These are phyloP conservation scores for Dothiorella sarmentorum DNA, from an alignment of 2,329 filamentous ascomycete genomes.

Conservation along the genomic window DNA sequence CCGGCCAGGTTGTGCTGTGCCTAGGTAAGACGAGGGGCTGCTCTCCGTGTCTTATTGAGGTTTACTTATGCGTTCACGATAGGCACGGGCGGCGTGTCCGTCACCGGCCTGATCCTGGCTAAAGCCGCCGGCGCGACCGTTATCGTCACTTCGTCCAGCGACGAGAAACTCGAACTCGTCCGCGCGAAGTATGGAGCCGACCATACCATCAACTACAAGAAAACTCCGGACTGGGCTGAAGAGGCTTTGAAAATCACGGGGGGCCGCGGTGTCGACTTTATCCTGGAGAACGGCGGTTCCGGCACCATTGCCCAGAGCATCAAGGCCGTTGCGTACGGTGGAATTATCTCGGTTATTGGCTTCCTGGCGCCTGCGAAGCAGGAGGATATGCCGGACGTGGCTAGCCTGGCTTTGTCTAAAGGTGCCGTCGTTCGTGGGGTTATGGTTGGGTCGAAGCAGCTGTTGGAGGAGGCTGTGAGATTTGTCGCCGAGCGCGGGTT, in stretches of 20 bases:
- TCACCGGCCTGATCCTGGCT: constrained; percentile 32
- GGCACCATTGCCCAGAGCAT: constrained; percentile 41
- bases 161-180: constrained; percentile 44
- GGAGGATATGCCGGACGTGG: constrained; percentile 33
- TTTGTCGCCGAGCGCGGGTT: constrained; percentile 30
- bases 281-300: constrained; percentile 42
- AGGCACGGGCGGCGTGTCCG: constrained; percentile 20
- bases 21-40: constrained; percentile 25
- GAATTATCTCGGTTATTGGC: neutral
- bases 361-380: constrained; percentile 20
- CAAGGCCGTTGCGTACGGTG: constrained; percentile 20
- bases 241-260: constrained; percentile 45
- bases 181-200: constrained; percentile 42
- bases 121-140: constrained; percentile 46
- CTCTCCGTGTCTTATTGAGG: too few species aligned
- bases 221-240: constrained; percentile 42
- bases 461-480: constrained; percentile 33
- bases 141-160: constrained; percentile 49
- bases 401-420: constrained; percentile 29
- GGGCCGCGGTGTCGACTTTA: constrained; percentile 42
- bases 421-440: constrained; percentile 37
- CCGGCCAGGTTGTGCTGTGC: too few species aligned
- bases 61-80: neutral
- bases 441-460: constrained; percentile 34
- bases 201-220: constrained; percentile 50